Conservation (phyloP, 2,329 filamentous ascomycete genomes). For the Aureobasidium sp. region DNA sequence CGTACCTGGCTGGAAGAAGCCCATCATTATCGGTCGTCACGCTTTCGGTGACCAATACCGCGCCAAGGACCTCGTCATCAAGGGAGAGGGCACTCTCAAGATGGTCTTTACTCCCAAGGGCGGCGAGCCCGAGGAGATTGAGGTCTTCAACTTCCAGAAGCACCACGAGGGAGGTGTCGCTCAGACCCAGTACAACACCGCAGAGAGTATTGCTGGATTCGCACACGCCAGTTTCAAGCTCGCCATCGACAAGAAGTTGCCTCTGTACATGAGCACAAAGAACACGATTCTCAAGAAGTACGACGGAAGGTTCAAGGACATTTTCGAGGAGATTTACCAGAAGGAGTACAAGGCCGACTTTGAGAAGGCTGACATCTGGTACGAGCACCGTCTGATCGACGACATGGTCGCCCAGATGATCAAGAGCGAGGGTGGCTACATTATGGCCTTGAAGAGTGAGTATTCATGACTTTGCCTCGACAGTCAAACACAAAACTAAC, state of each 20-base stretch:
- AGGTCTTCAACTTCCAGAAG: conserved; percentile 83
- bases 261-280: conserved; percentile 99
- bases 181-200: conserved; percentile 97
- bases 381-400: conserved; percentile 97
- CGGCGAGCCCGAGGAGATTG: conserved; percentile 72
- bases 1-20: conserved; percentile 95
- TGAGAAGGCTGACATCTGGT: conserved; percentile 91
- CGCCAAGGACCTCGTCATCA: conserved; percentile 81
- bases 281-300: conserved; percentile 99
- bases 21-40: conserved; percentile 97
- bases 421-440: conserved; percentile 92
- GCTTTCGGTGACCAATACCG: conserved; percentile 98
- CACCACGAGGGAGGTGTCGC: conserved; percentile 66
- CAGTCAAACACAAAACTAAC: conserved; percentile 12
- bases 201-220: conserved; percentile 89
- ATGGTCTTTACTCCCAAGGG: conserved; percentile 88
- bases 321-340: conserved; percentile 97
- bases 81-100: conserved; percentile 77
- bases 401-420: conserved; percentile 99
- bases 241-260: conserved; percentile 74
- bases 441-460: conserved; percentile 97
- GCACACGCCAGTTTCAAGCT: conserved; percentile 97
- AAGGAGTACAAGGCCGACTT: conserved; percentile 78
- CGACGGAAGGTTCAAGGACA: conserved; percentile 97
- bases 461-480: conserved; percentile 18